Base-by-base conservation (phyloP, 1,284 basidiomycete species). In the Ustilago shanxiensis region DNA sequence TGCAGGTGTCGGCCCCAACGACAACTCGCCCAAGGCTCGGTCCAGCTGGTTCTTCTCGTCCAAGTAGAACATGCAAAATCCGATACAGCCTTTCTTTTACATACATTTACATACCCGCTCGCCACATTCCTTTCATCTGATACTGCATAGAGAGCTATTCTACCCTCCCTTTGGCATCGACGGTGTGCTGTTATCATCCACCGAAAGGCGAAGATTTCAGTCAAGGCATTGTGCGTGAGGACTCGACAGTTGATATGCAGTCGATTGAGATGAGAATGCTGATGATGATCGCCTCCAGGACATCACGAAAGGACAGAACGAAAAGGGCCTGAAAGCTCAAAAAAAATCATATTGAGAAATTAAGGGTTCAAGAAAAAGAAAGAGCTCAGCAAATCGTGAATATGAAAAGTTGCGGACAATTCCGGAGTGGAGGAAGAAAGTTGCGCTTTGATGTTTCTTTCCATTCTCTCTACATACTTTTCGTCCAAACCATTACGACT, bases 1-100 rank as follows among this genome's bases (percentile, higher is more conserved):
- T 11, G 54, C 55, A 26, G 57, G 59, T 26, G 57, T 63, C 13
- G 63, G 67, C 1, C 53, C 55, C n/a, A 54, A 60, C 45, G 73
- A 67, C 60, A 79, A 79, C 57, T 81, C 79, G 52, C 74, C 77
- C 35, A 81, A 81, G 61, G 77, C 73, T 13, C 60, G 79, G 33
- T 75, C 73, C 60, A 74, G 70, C 49, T 81, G 79, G 79, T 81
- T 81, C 79, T 81, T 81, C 51, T 81, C 79, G 44, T 79, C 79
- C 65, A 78, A 78, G 70, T 77, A 18, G 58, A 63, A 16, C 3
- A 14, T n/a, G 13, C 35, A 37, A 16, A 31, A 26, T 47, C 7
- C 22, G 13, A 65, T 24, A 57, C 52, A 55, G 41, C 20, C 41
- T 14, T 54, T 29, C 20, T 31, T 14, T 54, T 29, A 33, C 28